Evolutionary conservation across 2,329 filamentous ascomycete species (phyloP).

Genomic region (Neurospora sp.): DNA sequence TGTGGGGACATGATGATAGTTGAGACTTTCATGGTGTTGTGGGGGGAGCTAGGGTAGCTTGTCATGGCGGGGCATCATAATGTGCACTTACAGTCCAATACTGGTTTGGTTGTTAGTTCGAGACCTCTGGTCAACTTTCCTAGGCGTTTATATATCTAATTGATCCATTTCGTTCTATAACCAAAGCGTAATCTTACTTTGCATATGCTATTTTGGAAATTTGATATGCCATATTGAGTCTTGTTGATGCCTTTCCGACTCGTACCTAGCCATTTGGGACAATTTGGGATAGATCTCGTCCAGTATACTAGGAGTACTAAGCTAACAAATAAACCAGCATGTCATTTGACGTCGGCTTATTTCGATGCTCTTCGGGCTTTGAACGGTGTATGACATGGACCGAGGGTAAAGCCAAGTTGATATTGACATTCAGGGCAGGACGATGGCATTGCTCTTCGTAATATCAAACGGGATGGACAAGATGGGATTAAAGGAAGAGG

Average conservation of each 20-base stretch:
- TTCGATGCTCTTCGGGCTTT: not conserved
- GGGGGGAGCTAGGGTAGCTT: not conserved
- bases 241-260: too few relatives aligned
- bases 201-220: too few relatives aligned
- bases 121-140: too few relatives aligned
- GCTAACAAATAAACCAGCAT: not conserved
- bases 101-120: too few relatives aligned
- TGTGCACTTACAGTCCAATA: not conserved
- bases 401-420: not conserved
- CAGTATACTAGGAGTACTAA: too few relatives aligned
- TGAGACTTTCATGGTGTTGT: not conserved
- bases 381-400: not conserved
- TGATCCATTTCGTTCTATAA: too few relatives aligned
- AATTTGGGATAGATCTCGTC: too few relatives aligned
- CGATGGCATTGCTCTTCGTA: not conserved
- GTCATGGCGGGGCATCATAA: not conserved
- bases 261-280: too few relatives aligned
- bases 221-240: too few relatives aligned
- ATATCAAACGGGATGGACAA: not conserved
- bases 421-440: not conserved
- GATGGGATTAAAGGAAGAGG: not conserved
- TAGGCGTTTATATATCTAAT: too few relatives aligned
- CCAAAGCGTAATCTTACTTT: too few relatives aligned
- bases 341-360: not conserved
- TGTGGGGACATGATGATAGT: not conserved